phyloP scores from a whole-genome alignment of 371 early-diverging fungal species.

The Syncephalastrum racemosum region DNA sequence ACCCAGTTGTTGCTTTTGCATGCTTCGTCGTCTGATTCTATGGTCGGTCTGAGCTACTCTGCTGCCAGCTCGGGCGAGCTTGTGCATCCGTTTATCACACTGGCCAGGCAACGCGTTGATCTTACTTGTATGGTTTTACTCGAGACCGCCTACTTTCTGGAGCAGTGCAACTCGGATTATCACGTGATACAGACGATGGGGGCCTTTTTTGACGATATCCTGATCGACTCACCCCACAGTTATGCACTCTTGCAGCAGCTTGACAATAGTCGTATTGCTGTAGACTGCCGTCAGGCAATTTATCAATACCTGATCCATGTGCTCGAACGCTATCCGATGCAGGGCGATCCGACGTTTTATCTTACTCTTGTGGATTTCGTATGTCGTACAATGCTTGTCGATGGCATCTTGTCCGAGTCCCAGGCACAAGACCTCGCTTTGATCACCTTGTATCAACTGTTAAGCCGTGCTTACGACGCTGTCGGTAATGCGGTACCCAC shows the following conservation, averaged over 20 bases:
- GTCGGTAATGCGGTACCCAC: conserved; percentile 8
- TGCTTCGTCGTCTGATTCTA: not conserved
- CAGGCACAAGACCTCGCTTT: conserved; percentile 13
- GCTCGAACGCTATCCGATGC: conserved; percentile 8
- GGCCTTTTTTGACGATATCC: conserved; percentile 19
- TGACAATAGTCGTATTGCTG: not conserved
- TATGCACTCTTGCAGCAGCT: conserved; percentile 20
- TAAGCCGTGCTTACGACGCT: conserved; percentile 23
- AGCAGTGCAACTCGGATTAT: not conserved
- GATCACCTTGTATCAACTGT: conserved; percentile 20
- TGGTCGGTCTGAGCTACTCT: too few species aligned
- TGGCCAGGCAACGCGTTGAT: conserved; percentile 29
- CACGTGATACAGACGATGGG: conserved; percentile 10
- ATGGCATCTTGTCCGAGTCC: conserved; percentile 6
- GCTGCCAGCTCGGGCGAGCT: too few species aligned
- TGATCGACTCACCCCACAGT: conserved; percentile 14
- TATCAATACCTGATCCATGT: conserved; percentile 9
- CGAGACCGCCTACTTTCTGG: conserved; percentile 25
- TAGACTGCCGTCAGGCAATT: not conserved
- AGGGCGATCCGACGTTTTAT: conserved; percentile 4
- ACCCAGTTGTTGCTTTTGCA: conserved; percentile 22
- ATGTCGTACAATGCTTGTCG: not conserved
- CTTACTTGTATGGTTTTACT: conserved; percentile 20
- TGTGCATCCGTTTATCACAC: conserved; percentile 25
- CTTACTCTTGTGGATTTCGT: conserved; percentile 8